Evolutionary conservation across 2,329 filamentous ascomycete genomes (phyloP), one percentile per base, ranked within the genome.

Genomic region (Akanthomyces lecanii): DNA sequence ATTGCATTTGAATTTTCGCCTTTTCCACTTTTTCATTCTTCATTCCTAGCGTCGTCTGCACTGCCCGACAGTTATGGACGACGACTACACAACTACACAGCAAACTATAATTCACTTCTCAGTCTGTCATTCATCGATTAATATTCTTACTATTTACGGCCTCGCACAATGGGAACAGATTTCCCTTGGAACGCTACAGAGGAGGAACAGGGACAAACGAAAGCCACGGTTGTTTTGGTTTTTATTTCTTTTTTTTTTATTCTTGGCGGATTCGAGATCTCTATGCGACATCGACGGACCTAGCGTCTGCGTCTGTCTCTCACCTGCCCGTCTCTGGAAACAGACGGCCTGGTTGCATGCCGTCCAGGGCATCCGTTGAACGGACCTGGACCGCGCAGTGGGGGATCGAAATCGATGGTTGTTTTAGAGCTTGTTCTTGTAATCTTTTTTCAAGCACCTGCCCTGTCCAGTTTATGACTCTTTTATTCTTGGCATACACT

Each of bases 41-140:
- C 56, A 63, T 54, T 21, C 59, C 12, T 56, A 21, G 42, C 28
- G 33, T 10, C 51, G 48, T 51, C 52, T 12, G 25, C 33, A 1
- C 47, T n/a, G 30, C 51, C 50, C n/a, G 50, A 55, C 55, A 36
- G 56, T 47, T 18, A 14, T 33, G 7, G 25, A 44, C 48, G 54
- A 54, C 53, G 42, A 48, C 62, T 45, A 33, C 52, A 42, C 40
- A 65, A 65, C 52, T 58, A 65, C 48, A 72, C 71, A 66, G 65
- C 55, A 62, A 66, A 54, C 73, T 71, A 74, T 75, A 75, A 75
- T 77, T 75, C 73, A 66, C 67, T 77, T 77, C 74, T 68, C 65
- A 69, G 73, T 76, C 75, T 74, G 65, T 77, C 75, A 64, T 75
- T 77, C 60, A 75, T 63, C 70, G 59, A 63, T 57, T 54, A 54